Evolutionary conservation across 2,329 filamentous ascomycete species (phyloP), one percentile per base, ranked within the genome.

Genomic region (Trichoderma atroviride): DNA sequence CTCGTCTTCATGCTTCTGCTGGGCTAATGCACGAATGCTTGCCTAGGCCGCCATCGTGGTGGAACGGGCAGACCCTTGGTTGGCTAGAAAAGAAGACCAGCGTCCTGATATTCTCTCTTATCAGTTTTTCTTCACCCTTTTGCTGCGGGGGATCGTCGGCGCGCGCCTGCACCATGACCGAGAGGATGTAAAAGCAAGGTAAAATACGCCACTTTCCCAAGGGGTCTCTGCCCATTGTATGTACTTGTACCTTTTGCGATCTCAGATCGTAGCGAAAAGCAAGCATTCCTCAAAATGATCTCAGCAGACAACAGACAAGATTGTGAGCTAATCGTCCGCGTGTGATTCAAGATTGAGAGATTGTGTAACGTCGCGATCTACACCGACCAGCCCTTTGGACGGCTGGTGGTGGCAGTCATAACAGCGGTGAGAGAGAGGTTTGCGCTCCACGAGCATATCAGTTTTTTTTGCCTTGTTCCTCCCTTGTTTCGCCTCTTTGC

Each of bases 11-110:
- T 43, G 57, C 69, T 66, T 47, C 62, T 53, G 56, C 62, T 40
- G 22, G 24, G 40, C 69, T 70, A 70, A 68, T 70, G 69, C 69
- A 70, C 63, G 64, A 64, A 70, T 52, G 53, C 64, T 24, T 24
- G 31, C 64, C 31, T 40, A 27, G 43, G 55, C 63, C 68, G 33
- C 47, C 50, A 61, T 33, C 61, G 47, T 22, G 60, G 60, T 62
- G 68, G 55, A 58, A 53, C 65, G 55, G 40, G 33, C 14, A 56
- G 40, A 37, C 55, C 61, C 56, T 69, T 65, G 40, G 50, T 47
- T 47, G 61, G 61, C 68, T 69, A 66, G 60, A 50, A 50, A 27
- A 27, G 55, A 67, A 52, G 13, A 60, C 29, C 56, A 61, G 35
- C 22, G 33, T 31, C 4, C 29, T 31, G 29, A 16, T 53, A n/a